A percentile compares a stretch with the other conserved stretches of the same genome.
Conservation (phyloP, 345 rosid species). For the Hirschfeldia incana region DNA sequence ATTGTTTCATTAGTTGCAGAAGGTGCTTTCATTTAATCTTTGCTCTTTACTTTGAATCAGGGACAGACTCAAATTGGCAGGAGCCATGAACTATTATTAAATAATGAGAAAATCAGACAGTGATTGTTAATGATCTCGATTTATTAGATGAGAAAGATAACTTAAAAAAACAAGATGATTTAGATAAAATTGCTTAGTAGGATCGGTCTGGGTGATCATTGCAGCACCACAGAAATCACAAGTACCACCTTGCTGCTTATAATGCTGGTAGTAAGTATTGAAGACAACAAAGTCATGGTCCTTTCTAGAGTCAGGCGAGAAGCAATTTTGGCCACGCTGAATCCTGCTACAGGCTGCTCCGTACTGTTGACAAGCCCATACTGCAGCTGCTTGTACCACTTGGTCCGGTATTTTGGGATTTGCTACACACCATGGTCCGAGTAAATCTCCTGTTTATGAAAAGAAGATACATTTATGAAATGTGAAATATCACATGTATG, state of each 20-base stretch:
- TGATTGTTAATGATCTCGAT: neutral
- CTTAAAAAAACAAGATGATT: neutral
- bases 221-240: too few species aligned
- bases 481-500: neutral
- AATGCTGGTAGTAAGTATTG: too few species aligned
- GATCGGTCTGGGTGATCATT: too few species aligned
- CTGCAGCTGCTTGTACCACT: conserved; percentile 56
- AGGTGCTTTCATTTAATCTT: neutral
- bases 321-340: conserved; percentile 58
- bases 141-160: neutral
- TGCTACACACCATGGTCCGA: conserved; percentile 65
- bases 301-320: conserved; percentile 33
- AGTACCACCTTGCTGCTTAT: too few species aligned
- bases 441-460: conserved; percentile 24
- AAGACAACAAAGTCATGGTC: too few species aligned
- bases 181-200: too few species aligned
- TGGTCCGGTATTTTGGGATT: conserved; percentile 57
- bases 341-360: conserved; percentile 60
- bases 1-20: neutral
- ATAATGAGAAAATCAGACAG: neutral
- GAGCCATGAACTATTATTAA: conserved; percentile 48
- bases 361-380: conserved; percentile 62
- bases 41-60: conserved; percentile 16
- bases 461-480: neutral
- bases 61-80: conserved; percentile 44